Evolutionary conservation across 2,329 filamentous ascomycete species (phyloP), one percentile per base, ranked within the genome.

Genomic region (Dothistroma septosporum): DNA sequence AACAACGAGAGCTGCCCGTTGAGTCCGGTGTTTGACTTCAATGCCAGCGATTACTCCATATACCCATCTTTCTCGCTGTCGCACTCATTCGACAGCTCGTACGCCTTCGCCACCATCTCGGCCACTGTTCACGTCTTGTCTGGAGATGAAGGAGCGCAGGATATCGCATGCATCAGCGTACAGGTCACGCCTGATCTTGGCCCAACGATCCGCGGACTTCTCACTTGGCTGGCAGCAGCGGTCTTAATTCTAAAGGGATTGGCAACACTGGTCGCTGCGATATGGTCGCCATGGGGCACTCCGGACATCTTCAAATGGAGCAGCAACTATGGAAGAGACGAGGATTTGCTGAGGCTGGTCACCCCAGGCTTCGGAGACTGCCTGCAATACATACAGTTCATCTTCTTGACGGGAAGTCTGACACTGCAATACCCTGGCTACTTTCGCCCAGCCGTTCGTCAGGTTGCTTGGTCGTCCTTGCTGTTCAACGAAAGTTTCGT

Each of bases 281-380:
- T 95, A 41, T 93, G 87, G 73, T 97, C 92, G 71, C 94, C 94
- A 0, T 99, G 94, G 93, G 94, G 94, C 21, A 90, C 91, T 1
- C 86, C 86, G 8, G 90, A 99, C 73, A 82, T 93, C 21, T 97
- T 97, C 74, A 87, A 90, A 67, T 99, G 93, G 92, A 92, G 91
- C n/a, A 95, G 91, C 72, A 99, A 99, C 73, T 97, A 96, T 73
- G 94, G 94, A 37, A 87, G 93, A 68, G 94, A 99, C 69, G 90
- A 91, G 63, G 94, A 99, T 76, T 80, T 97, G 66, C 81, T 99
- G 57, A 87, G 94, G 58, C 81, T 99, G 53, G 91, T 99, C 35
- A 99, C 94, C 0, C 94, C 94, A 5, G 94, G 94, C 0, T 97
- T 99, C 73, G 92, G 91, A 7, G 94, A 99, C 73, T 99, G 94